Evolutionary conservation across 2,329 filamentous ascomycete species (phyloP).

Genomic region (Aspergillus intermedius): DNA sequence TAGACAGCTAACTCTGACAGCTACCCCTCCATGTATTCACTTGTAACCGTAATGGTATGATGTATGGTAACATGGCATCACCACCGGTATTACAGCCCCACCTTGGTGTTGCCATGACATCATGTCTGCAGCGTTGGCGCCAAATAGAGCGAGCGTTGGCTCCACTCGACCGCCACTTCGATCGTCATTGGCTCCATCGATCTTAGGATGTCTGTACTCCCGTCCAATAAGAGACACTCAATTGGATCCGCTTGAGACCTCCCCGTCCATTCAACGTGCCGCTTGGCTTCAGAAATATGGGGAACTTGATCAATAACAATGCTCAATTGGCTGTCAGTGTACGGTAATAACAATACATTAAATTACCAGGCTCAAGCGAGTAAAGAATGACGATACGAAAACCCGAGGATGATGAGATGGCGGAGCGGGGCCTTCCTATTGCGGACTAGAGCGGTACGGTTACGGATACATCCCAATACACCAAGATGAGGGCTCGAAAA

Average conservation of each 20-base stretch:
- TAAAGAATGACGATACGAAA: not conserved
- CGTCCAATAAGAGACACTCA: slow-evolving; percentile 14
- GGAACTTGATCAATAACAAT: not conserved
- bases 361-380: not conserved
- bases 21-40: not conserved
- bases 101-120: slow-evolving; percentile 19
- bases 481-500: no score
- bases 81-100: not conserved
- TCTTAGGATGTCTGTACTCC: slow-evolving; percentile 17
- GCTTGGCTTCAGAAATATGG: slow-evolving; percentile 10
- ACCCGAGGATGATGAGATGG: no score
- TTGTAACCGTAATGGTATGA: not conserved
- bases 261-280: slow-evolving; percentile 21
- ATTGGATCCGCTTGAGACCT: slow-evolving; percentile 5
- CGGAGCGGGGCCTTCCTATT: no score
- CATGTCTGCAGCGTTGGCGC: slow-evolving; percentile 9
- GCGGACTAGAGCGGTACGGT: no score
- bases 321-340: no score
- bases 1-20: not conserved
- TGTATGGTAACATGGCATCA: slow-evolving; percentile 1
- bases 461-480: no score
- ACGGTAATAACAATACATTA: no score
- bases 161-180: slow-evolving; percentile 14
- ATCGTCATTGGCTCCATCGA: slow-evolving; percentile 30
- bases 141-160: slow-evolving; percentile 26